Evolutionary conservation across 164 flowering plant genomes (phyloP).

Genomic region (Buxus sempervirens): DNA sequence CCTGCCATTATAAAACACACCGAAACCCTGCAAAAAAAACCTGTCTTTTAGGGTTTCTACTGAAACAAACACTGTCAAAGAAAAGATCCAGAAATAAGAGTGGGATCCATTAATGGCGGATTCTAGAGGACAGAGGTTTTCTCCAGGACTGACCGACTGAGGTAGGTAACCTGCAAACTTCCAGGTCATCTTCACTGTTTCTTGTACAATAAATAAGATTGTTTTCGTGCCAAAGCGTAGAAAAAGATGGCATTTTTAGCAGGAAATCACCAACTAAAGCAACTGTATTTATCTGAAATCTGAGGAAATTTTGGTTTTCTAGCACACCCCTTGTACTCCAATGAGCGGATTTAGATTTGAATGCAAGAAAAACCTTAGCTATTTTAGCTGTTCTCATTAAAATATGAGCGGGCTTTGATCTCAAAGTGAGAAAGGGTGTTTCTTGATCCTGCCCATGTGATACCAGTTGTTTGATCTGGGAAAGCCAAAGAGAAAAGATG

Average conservation of each 20-base stretch:
- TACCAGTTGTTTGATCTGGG: conserved; percentile 1
- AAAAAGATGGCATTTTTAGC: conserved; percentile 5
- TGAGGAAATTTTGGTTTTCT: background rate
- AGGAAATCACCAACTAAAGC: background rate
- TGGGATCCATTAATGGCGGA: conserved; percentile 18
- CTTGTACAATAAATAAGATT: background rate
- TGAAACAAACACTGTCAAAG: conserved; percentile 13
- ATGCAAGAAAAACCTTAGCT: too few relatives aligned
- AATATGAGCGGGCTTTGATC: conserved; percentile 9
- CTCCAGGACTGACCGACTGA: conserved; percentile 3
- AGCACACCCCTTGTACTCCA: background rate
- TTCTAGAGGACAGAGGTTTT: conserved; percentile 3
- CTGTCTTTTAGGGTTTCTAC: conserved; percentile 13
- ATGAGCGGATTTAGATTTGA: too few relatives aligned
- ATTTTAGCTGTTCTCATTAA: background rate
- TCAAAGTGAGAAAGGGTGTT: conserved; percentile 3
- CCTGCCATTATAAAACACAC: conserved; percentile 15
- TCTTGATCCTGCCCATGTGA: conserved; percentile 1
- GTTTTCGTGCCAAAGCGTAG: background rate
- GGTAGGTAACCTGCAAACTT: conserved; percentile 23
- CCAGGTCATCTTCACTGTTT: background rate
- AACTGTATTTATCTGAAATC: conserved; percentile 14
- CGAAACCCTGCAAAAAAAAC: background rate
- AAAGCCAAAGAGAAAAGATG: conserved; percentile 6
- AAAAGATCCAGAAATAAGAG: conserved; percentile 2